A percentile compares a stretch with the other conserved stretches of the same genome.
Conservation (phyloP, 176 grass and related monocot species). For the Secale cereale region DNA sequence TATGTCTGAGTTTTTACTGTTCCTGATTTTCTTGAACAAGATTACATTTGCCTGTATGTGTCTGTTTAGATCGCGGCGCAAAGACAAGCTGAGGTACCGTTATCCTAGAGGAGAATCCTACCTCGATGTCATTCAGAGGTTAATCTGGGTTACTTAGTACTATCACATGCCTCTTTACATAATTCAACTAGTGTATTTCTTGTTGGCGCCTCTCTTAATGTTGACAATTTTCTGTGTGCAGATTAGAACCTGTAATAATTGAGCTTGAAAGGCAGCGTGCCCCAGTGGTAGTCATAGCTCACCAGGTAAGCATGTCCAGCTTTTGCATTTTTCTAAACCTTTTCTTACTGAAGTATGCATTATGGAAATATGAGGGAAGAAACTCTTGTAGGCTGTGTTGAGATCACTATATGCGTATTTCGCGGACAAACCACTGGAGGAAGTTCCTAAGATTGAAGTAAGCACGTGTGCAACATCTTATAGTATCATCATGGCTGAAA, state of each 20-base stretch:
- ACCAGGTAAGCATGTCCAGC: slow-evolving; percentile 62
- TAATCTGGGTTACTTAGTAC: not conserved
- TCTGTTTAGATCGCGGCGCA: slow-evolving; percentile 57
- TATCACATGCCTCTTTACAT: slow-evolving; percentile 11
- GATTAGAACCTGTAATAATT: slow-evolving; percentile 94
- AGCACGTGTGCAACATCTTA: slow-evolving; percentile 7
- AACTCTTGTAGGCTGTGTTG: slow-evolving; percentile 72
- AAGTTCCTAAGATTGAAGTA: slow-evolving; percentile 92
- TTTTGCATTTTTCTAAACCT: slow-evolving; percentile 9
- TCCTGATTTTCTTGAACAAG: not conserved
- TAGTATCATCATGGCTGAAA: not conserved
- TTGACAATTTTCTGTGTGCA: slow-evolving; percentile 34
- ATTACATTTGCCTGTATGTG: not conserved
- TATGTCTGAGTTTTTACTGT: not conserved
- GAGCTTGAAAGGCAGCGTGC: slow-evolving; percentile 94
- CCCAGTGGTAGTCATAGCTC: slow-evolving; percentile 98
- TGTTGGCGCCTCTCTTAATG: not conserved
- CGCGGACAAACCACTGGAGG: slow-evolving; percentile 81
- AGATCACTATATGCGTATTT: slow-evolving; percentile 99
- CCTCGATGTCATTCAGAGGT: slow-evolving; percentile 98
- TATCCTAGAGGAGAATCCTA: slow-evolving; percentile 98
- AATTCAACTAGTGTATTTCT: slow-evolving; percentile 1
- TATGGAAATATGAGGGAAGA: slow-evolving; percentile 20
- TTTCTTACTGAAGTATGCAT: not conserved
- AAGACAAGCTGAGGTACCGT: slow-evolving; percentile 94